Evolutionary conservation across 495 filamentous ascomycete species (phyloP).

Genomic region (Talaromyces borbonicus): DNA sequence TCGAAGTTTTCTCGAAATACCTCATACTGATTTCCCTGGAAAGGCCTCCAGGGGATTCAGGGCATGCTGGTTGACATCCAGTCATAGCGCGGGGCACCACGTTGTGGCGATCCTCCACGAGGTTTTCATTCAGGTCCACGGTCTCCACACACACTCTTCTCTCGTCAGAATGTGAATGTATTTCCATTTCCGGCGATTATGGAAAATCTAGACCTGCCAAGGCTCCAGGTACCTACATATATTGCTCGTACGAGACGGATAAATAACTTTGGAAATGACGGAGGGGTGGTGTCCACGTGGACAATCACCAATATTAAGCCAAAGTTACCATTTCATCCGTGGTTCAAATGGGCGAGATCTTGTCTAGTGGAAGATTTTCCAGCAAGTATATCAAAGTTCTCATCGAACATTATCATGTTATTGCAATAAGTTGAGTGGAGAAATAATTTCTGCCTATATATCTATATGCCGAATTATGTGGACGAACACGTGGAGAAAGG

Average conservation of each 20-base stretch:
- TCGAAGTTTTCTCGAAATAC: neutral
- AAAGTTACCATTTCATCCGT: too few species aligned
- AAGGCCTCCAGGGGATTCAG: neutral
- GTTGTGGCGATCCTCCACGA: slow-evolving; percentile 5
- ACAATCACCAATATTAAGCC: too few species aligned
- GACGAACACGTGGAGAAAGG: neutral
- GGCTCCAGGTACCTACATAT: too few species aligned
- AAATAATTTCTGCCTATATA: too few species aligned
- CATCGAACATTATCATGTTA: too few species aligned
- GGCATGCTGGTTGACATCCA: neutral
- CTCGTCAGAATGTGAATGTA: neutral
- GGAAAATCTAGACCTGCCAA: slow-evolving; percentile 2
- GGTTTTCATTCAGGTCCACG: slow-evolving; percentile 3
- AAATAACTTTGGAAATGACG: neutral
- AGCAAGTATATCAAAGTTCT: too few species aligned
- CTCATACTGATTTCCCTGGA: neutral
- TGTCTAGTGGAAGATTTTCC: too few species aligned
- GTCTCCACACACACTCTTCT: slow-evolving; percentile 3
- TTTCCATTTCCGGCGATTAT: slow-evolving; percentile 4
- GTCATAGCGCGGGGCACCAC: neutral
- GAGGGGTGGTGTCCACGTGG: neutral
- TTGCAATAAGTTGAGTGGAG: too few species aligned
- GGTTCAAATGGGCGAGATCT: too few species aligned
- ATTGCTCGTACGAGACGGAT: neutral
- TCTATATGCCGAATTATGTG: neutral